phyloP scores from a whole-genome alignment of 495 filamentous ascomycete species.

The Penicilliopsis zonata region DNA sequence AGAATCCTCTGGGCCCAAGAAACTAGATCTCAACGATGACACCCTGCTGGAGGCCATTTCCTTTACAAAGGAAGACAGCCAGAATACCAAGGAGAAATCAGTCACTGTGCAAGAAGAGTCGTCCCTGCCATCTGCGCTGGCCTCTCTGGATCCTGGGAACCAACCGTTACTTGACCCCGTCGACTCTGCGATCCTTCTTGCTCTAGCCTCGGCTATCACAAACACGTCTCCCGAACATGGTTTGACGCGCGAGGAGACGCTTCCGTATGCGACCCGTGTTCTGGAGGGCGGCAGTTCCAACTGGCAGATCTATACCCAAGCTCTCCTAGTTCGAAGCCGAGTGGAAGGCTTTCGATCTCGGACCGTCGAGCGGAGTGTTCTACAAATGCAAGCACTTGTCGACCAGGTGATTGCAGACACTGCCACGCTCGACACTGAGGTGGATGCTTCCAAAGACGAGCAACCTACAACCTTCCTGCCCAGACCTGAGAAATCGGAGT shows the following conservation, averaged over 20 bases:
- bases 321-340: conserved; percentile 71
- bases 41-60: conserved; percentile 80
- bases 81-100: conserved; percentile 17
- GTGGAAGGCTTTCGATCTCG: conserved; percentile 78
- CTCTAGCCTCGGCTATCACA: conserved; percentile 73
- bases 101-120: conserved; percentile 35
- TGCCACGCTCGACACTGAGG: conserved; percentile 25
- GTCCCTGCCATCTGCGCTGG: conserved; percentile 45
- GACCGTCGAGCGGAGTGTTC: conserved; percentile 75
- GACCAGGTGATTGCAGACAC: conserved; percentile 94
- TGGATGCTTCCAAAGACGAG: conserved; percentile 9
- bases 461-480: conserved; percentile 70
- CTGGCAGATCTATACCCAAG: conserved; percentile 97
- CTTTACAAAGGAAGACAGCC: conserved; percentile 49
- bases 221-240: conserved; percentile 76
- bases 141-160: conserved; percentile 55
- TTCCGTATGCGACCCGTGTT: conserved; percentile 82
- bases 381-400: conserved; percentile 92
- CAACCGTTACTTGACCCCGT: conserved; percentile 76
- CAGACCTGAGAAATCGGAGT: conserved; percentile 58
- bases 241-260: conserved; percentile 81
- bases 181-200: conserved; percentile 75
- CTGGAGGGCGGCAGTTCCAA: conserved; percentile 82
- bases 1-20: conserved; percentile 42
- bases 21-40: conserved; percentile 77